Evolutionary conservation across 2,329 filamentous ascomycete species (phyloP), one percentile per base, ranked within the genome.

Genomic region (Apiospora rasikravindrae): DNA sequence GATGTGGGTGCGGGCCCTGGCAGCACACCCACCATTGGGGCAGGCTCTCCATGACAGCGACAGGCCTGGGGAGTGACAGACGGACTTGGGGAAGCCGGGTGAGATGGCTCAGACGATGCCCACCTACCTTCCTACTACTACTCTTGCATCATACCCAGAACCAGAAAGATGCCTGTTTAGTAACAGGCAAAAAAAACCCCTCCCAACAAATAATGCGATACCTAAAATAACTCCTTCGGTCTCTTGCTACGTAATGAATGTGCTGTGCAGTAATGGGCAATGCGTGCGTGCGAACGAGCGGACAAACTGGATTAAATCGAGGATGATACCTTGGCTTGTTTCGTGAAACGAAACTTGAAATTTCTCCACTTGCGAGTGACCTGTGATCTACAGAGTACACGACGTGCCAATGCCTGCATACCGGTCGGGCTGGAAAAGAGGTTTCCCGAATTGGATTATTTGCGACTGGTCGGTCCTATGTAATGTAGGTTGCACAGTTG

Each of bases 331-430:
- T 64, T 64, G 57, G 57, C 57, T 13, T 37, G 33, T 64, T 64
- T 64, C 33, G 33, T 64, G 57, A 64, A 64, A 64, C 57, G n/a
- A 64, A 64, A 64, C 57, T 40, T 64, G 57, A 64, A 64, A 57
- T 40, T 37, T 64, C 57, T 29, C 57, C 57, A 64, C 57, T 33
- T 61, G 29, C 53, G n/a, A 37, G 57, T 40, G 57, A 22, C 33
- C 37, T n/a, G 57, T 29, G 10, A 19, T 57, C 4, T 33, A 19
- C 5, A 7, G 33, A 37, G 2, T 29, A 57, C 14, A 51, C n/a
- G 40, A 42, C 40, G 40, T 42, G 40, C n/a, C 6, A 11, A 42
- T 14, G 8, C n/a, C 49, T 53, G 49, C 49, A 53, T 29, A 16
- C 44, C 14, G 14, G 44, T 22, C 44, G 40, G 40, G 40, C 40